These are phyloP conservation scores for Symbiodinium natans DNA, from an alignment of 73 alveolate species.

Conservation along the genomic window DNA sequence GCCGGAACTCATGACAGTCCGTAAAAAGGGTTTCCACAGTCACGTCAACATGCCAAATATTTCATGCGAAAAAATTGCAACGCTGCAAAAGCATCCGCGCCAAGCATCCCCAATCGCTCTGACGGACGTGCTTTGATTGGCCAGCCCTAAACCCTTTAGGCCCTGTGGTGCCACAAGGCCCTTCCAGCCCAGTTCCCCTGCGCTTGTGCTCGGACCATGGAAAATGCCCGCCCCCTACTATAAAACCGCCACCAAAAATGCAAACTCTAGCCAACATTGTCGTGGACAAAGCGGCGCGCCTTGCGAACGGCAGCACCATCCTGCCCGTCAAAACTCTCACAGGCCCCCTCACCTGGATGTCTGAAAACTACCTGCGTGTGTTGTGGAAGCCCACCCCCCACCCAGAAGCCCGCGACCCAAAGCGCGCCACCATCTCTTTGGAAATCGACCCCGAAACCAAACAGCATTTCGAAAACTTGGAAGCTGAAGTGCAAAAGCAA, in stretches of 20 bases:
- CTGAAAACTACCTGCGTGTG: constrained; percentile 5
- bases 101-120: too few relatives aligned
- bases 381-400: constrained; percentile 4
- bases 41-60: too few relatives aligned
- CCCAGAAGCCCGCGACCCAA: constrained; percentile 2
- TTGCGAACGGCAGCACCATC: constrained; percentile 1
- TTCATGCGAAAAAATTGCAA: too few relatives aligned
- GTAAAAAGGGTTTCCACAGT: too few relatives aligned
- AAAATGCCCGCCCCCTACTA: constrained; percentile 16
- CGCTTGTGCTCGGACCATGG: not conserved
- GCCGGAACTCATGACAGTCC: too few relatives aligned
- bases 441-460: not conserved
- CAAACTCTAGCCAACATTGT: not conserved
- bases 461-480: not conserved
- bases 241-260: not conserved
- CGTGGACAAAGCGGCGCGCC: constrained; percentile 20
- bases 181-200: not conserved
- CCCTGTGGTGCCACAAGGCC: not conserved
- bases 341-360: constrained; percentile 17
- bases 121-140: too few relatives aligned
- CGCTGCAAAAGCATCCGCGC: too few relatives aligned
- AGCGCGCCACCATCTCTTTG: not conserved
- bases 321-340: constrained; percentile 12
- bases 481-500: not conserved
- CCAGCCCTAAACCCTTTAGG: not conserved